These are phyloP conservation scores for Eucalyptus pauciflora DNA, from an alignment of 345 rosid genomes.

Conservation along the genomic window DNA sequence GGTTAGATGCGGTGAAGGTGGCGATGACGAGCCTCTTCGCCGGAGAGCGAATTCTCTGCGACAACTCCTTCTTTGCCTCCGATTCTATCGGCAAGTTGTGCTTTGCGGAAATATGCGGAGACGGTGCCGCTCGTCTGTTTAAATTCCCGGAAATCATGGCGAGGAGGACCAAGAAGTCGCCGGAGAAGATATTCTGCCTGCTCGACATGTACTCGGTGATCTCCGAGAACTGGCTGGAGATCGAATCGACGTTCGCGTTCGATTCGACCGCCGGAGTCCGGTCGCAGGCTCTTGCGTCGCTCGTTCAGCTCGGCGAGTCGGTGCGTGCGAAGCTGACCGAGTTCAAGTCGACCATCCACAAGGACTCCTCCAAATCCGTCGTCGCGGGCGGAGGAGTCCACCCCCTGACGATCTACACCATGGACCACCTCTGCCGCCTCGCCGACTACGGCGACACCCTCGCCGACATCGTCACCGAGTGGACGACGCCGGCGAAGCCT, in stretches of 20 bases:
- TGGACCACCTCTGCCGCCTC: slow-evolving; percentile 42
- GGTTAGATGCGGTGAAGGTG: slow-evolving; percentile 47
- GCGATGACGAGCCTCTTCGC: slow-evolving; percentile 41
- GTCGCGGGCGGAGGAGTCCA: slow-evolving; percentile 43
- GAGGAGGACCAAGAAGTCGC: slow-evolving; percentile 30
- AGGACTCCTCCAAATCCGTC: slow-evolving; percentile 35
- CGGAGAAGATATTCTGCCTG: slow-evolving; percentile 41
- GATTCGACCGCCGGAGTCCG: slow-evolving; percentile 25
- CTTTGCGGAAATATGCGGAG: slow-evolving; percentile 54
- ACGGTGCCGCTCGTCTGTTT: slow-evolving; percentile 41
- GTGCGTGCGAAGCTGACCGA: slow-evolving; percentile 19
- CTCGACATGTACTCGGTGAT: slow-evolving; percentile 49
- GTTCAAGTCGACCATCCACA: slow-evolving; percentile 35
- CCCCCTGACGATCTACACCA: slow-evolving; percentile 30
- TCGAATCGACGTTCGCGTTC: slow-evolving; percentile 40
- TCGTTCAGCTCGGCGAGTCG: slow-evolving; percentile 34
- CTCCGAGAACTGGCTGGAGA: slow-evolving; percentile 22
- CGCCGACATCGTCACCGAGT: slow-evolving; percentile 22
- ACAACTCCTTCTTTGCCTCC: slow-evolving; percentile 51
- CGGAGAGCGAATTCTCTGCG: slow-evolving; percentile 57
- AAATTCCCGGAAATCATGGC: slow-evolving; percentile 44
- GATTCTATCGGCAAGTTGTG: slow-evolving; percentile 43
- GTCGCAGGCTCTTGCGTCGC: slow-evolving; percentile 36
- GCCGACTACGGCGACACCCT: slow-evolving; percentile 34
- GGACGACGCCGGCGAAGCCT: slow-evolving; percentile 19